Conservation (phyloP, 805 yeast species). For the Henningerozyma blattae region DNA sequence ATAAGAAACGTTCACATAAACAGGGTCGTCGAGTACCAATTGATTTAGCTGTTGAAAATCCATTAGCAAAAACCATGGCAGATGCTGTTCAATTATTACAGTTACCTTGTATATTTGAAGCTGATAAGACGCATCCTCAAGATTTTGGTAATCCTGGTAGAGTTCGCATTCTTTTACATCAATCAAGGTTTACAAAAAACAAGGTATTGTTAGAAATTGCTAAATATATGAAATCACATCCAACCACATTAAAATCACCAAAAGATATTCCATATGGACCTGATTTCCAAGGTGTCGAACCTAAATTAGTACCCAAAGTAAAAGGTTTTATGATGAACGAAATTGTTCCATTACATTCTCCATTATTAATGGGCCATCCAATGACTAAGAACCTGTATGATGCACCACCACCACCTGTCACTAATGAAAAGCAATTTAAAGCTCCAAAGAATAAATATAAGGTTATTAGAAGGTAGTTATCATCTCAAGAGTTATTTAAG, state of each 20-base stretch:
- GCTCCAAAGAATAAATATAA: conserved; percentile 23
- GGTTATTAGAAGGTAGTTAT: conserved; percentile 21
- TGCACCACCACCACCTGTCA: conserved; percentile 28
- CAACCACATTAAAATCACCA: conserved; percentile 55
- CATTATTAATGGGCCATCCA: conserved; percentile 73
- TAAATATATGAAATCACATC: conserved; percentile 48
- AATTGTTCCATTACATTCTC: conserved; percentile 80
- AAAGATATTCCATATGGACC: conserved; percentile 55
- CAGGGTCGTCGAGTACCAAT: conserved; percentile 75
- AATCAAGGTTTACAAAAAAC: conserved; percentile 35
- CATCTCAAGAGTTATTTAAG: no score
- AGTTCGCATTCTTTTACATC: conserved; percentile 48
- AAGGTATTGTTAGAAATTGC: conserved; percentile 50
- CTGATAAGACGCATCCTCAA: conserved; percentile 86
- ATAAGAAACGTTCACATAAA: conserved; percentile 54
- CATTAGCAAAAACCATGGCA: conserved; percentile 69
- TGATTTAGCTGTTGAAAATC: conserved; percentile 69
- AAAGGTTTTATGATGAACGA: conserved; percentile 77
- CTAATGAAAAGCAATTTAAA: conserved; percentile 17
- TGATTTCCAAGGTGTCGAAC: conserved; percentile 43
- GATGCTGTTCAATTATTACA: conserved; percentile 47
- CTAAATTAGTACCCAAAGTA: conserved; percentile 61
- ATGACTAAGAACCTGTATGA: conserved; percentile 61
- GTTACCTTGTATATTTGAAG: conserved; percentile 41
- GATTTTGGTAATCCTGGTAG: conserved; percentile 98